Evolutionary conservation across 371 early-diverging fungal genomes (phyloP).

Genomic region (Blastocladiella emersonii): DNA sequence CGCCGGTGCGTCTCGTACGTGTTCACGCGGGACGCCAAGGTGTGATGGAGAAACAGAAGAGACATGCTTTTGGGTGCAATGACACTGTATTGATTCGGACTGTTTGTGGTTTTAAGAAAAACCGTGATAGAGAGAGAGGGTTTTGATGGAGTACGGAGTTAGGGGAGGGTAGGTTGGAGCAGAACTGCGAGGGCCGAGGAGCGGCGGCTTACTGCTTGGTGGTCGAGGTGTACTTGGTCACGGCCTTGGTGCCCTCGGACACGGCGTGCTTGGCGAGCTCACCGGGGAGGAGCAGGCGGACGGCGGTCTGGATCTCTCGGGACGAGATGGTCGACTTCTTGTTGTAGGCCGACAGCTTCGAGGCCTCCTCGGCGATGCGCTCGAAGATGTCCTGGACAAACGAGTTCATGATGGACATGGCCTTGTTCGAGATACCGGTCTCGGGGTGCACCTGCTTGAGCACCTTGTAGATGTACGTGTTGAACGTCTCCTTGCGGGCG

Average conservation of each 20-base stretch:
- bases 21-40: too few relatives aligned
- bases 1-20: too few relatives aligned
- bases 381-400: constrained; percentile 96
- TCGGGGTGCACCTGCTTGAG: constrained; percentile 96
- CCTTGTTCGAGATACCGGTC: constrained; percentile 96
- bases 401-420: constrained; percentile 96
- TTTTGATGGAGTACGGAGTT: too few relatives aligned
- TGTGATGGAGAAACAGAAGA: too few relatives aligned
- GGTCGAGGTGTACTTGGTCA: constrained; percentile 86
- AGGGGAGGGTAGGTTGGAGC: too few relatives aligned
- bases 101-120: too few relatives aligned
- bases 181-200: background rate
- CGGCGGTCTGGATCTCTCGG: constrained; percentile 89
- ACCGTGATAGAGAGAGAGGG: too few relatives aligned
- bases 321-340: constrained; percentile 88
- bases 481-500: constrained; percentile 77
- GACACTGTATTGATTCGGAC: too few relatives aligned
- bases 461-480: constrained; percentile 92
- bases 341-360: constrained; percentile 84
- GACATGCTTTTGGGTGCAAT: too few relatives aligned
- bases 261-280: constrained; percentile 95
- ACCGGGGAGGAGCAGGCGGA: constrained; percentile 85
- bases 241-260: constrained; percentile 94
- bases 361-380: constrained; percentile 78
- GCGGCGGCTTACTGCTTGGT: constrained; percentile 7